These are phyloP conservation scores for Phytophthora pluvialis DNA, from an alignment of 352 stramenopile genomes.

Conservation along the genomic window DNA sequence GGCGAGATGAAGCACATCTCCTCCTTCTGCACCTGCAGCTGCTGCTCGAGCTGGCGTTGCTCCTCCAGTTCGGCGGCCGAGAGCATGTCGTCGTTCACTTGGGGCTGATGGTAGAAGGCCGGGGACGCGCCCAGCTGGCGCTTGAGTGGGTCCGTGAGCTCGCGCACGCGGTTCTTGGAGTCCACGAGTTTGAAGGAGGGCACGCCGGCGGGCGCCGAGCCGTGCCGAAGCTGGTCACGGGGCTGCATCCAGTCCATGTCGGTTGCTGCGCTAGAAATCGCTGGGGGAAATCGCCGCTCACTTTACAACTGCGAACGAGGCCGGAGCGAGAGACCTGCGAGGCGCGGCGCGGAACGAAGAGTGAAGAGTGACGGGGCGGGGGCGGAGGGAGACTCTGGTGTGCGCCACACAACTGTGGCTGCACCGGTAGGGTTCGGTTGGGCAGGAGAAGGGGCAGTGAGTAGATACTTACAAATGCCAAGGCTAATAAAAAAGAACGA, in stretches of 20 bases:
- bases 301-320: background rate
- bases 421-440: slow-evolving; percentile 32
- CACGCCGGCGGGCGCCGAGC: slow-evolving; percentile 31
- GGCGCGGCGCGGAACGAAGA: slow-evolving; percentile 35
- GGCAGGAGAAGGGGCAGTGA: slow-evolving; percentile 23
- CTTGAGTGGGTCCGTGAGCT: slow-evolving; percentile 61
- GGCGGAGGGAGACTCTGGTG: slow-evolving; percentile 18
- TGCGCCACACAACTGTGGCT: slow-evolving; percentile 17
- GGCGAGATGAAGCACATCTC: slow-evolving; percentile 83
- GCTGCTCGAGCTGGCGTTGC: slow-evolving; percentile 72
- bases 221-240: slow-evolving; percentile 46
- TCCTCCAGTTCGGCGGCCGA: slow-evolving; percentile 64
- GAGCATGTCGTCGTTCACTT: slow-evolving; percentile 47
- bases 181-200: slow-evolving; percentile 78
- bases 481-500: slow-evolving; percentile 35
- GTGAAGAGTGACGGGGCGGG: slow-evolving; percentile 28
- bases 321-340: slow-evolving; percentile 16
- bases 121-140: slow-evolving; percentile 27
- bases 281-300: slow-evolving; percentile 14
- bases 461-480: slow-evolving; percentile 34
- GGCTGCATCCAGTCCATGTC: slow-evolving; percentile 70
- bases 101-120: slow-evolving; percentile 32
- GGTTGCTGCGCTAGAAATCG: background rate
- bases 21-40: slow-evolving; percentile 76
- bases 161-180: slow-evolving; percentile 74